phyloP scores from a whole-genome alignment of 1,284 basidiomycete species.

The Tilletiaria anomala region DNA sequence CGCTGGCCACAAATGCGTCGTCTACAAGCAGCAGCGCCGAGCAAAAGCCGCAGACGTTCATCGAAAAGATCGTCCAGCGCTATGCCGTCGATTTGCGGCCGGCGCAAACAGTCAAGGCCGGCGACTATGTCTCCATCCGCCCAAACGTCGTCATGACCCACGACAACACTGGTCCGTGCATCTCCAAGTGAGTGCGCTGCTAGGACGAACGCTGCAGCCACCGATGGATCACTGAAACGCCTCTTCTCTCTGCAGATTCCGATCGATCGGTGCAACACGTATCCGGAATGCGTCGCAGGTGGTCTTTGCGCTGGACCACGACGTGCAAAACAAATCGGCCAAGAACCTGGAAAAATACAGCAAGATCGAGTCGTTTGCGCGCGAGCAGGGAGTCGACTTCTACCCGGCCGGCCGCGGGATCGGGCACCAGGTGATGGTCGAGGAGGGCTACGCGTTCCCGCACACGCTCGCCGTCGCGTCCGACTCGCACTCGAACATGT shows the following conservation, averaged over 20 bases:
- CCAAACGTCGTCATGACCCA: conserved; percentile 69
- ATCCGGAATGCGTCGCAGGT: conserved; percentile 70
- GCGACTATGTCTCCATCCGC: conserved; percentile 98
- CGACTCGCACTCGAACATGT: conserved; percentile 97
- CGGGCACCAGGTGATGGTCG: conserved; percentile 45
- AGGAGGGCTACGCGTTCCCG: conserved; percentile 38
- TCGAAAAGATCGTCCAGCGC: conserved; percentile 95
- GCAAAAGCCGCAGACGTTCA: conserved; percentile 55
- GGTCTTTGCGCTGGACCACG: conserved; percentile 94
- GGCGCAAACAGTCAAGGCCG: conserved; percentile 54
- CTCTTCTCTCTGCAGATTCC: conserved; percentile 56
- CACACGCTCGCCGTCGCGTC: conserved; percentile 53
- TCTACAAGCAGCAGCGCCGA: no score
- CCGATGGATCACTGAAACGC: no score
- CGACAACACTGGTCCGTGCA: conserved; percentile 92
- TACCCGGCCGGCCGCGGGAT: conserved; percentile 97
- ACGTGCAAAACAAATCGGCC: conserved; percentile 88
- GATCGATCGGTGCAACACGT: conserved; percentile 77
- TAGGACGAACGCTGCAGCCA: no score
- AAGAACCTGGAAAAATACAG: conserved; percentile 90
- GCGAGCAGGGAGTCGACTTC: conserved; percentile 75
- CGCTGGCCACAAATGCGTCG: no score
- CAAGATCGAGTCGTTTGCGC: conserved; percentile 79
- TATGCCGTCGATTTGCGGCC: conserved; percentile 78
- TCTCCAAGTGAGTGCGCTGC: no score